phyloP scores from a whole-genome alignment of 2,329 filamentous ascomycete species.

The Kalaharituber pfeilii region DNA sequence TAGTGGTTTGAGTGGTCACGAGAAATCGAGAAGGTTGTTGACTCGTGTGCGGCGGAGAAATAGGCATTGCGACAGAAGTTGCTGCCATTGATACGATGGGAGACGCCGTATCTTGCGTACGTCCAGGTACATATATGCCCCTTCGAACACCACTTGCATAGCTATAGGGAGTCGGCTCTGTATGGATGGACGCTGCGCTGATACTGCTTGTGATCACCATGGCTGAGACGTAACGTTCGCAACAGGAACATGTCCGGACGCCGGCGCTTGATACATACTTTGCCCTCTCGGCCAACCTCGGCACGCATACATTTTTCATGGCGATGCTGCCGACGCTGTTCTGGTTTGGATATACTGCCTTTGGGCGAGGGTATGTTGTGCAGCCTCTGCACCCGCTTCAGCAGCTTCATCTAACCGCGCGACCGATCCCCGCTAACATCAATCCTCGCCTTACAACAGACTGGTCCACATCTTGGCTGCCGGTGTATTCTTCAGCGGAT shows the following conservation, averaged over 20 bases:
- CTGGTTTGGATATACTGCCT: conserved; percentile 77
- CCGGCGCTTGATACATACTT: conserved; percentile 73
- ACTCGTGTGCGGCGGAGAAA: too few relatives aligned
- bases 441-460: conserved; percentile 70
- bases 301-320: conserved; percentile 99
- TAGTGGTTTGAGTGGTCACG: not conserved
- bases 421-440: conserved; percentile 86
- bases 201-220: too few relatives aligned
- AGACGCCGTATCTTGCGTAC: conserved; percentile 83
- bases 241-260: conserved; percentile 11
- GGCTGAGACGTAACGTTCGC: not conserved
- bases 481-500: conserved; percentile 76
- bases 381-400: not conserved
- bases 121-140: conserved; percentile 40
- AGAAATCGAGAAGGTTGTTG: too few relatives aligned
- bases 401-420: too few relatives aligned
- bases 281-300: conserved; percentile 85
- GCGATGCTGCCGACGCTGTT: conserved; percentile 83
- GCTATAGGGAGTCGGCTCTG: too few relatives aligned
- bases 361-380: conserved; percentile 63
- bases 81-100: conserved; percentile 77
- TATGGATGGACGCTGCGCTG: too few relatives aligned
- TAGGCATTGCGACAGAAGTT: conserved; percentile 65
- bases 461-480: conserved; percentile 53
- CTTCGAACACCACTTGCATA: not conserved